Conservation (phyloP, 257 asterid species). For the Linaria vulgaris region DNA sequence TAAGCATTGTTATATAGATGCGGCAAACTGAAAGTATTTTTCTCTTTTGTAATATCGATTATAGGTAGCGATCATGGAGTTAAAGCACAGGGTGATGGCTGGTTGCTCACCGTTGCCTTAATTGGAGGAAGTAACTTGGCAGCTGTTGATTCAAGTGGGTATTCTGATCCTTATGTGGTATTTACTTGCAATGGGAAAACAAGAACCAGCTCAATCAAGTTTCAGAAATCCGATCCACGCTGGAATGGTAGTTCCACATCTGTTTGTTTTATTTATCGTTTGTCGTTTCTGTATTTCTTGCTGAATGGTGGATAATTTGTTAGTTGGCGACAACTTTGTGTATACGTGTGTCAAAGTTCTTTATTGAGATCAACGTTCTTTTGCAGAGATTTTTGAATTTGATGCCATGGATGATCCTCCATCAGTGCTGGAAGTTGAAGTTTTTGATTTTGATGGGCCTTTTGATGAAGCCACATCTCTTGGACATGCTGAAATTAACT, state of each 20-base stretch:
- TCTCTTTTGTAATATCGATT: slow-evolving; percentile 22
- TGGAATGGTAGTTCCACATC: slow-evolving; percentile 71
- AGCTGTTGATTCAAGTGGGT: slow-evolving; percentile 83
- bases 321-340: not conserved
- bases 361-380: slow-evolving; percentile 23
- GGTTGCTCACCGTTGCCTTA: slow-evolving; percentile 97
- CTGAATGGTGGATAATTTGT: slow-evolving; percentile 2
- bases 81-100: slow-evolving; percentile 95
- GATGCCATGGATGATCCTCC: slow-evolving; percentile 99
- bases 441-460: slow-evolving; percentile 93
- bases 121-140: slow-evolving; percentile 85
- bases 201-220: slow-evolving; percentile 90
- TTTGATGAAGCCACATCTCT: slow-evolving; percentile 89
- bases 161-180: slow-evolving; percentile 94
- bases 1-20: not conserved
- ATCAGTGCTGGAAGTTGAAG: slow-evolving; percentile 85
- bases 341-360: not conserved
- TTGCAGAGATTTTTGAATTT: slow-evolving; percentile 93
- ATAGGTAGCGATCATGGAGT: slow-evolving; percentile 92
- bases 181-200: slow-evolving; percentile 93
- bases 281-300: slow-evolving; percentile 12
- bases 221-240: slow-evolving; percentile 76
- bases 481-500: slow-evolving; percentile 84
- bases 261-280: slow-evolving; percentile 7
- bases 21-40: not conserved